Base-by-base conservation (phyloP, 768 basidiomycete species). In the Lentinula sp. region DNA sequence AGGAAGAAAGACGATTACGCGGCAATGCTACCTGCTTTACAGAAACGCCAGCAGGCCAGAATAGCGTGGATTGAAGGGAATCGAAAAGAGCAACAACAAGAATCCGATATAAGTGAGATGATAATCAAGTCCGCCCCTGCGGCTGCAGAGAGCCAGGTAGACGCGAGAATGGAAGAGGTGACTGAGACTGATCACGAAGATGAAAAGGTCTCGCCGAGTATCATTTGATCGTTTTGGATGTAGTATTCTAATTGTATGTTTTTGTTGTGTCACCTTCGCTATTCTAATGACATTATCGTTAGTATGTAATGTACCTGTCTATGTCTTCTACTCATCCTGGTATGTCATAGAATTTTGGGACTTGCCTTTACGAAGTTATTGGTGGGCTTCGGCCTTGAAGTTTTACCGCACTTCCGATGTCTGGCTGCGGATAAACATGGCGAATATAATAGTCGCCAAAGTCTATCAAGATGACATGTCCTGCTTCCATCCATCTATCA, bases 1-100 rank as follows among this genome's bases (percentile, higher is more conserved):
- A 71, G 76, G 23, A 70, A 71, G 0, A 69, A 71, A 28, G 76
- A 74, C 1, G 83, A 84, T 64, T 70, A 70, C 32, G 74, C 74
- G 52, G 71, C 68, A 15, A 68, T 70, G 15, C 61, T 70, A 1
- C 64, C 64, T 50, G 68, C 67, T 40, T 68, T 80, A 37, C 65
- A 69, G 55, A 67, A 64, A 31, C 70, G 76, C 63, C 74, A 71
- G 60, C 64, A 28, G 50, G 56, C 73, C 48, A 70, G 79, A 57
- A 66, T 65, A 49, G 73, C 71, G 62, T 81, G 80, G 79, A 45
- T 77, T 48, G 70, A 73, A 40, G 8, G 53, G 28, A 61, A 31
- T 55, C 52, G 34, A 50, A 49, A 4, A 35, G 45, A 46, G 21
- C 39, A 4, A 2, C 45, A 10, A 6, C 45, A 32, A 43, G 42